phyloP scores from a whole-genome alignment of 2,329 filamentous ascomycete genomes.

The Fonsecaea monophora region DNA sequence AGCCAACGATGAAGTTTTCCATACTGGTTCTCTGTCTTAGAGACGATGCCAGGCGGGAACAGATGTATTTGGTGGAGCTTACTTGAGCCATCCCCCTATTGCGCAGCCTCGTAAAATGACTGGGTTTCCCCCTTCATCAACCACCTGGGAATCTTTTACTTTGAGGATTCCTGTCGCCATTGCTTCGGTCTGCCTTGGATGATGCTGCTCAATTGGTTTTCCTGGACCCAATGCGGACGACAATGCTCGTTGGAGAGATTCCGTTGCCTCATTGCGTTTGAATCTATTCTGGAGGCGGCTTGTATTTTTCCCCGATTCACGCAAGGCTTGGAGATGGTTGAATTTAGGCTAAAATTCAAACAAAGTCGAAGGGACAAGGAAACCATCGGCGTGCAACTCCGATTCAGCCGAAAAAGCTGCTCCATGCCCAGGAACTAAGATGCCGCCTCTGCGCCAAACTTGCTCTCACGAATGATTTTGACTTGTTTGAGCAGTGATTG shows the following conservation, averaged over 20 bases:
- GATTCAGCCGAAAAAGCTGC: neutral
- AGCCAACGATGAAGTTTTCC: conserved; percentile 71
- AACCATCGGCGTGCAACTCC: conserved; percentile 9
- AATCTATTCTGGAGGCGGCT: neutral
- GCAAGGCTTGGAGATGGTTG: neutral
- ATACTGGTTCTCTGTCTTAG: conserved; percentile 48
- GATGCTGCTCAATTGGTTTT: neutral
- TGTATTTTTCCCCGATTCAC: neutral
- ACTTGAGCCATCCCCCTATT: conserved; percentile 51
- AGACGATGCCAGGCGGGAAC: conserved; percentile 37
- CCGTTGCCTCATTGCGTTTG: neutral
- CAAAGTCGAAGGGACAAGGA: neutral
- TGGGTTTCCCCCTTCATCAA: conserved; percentile 53
- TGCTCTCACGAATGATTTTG: neutral
- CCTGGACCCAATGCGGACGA: neutral
- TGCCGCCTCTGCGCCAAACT: neutral
- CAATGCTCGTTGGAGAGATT: neutral
- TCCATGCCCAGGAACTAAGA: neutral
- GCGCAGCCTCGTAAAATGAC: conserved; percentile 59
- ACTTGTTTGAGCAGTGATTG: neutral
- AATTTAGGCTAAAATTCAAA: neutral
- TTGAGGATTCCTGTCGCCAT: conserved; percentile 46
- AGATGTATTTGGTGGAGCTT: neutral
- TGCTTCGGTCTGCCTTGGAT: neutral
- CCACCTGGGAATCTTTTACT: conserved; percentile 54